Evolutionary conservation across 208 protist genomes (phyloP).

Genomic region (Endotrypanum monterogeii): DNA sequence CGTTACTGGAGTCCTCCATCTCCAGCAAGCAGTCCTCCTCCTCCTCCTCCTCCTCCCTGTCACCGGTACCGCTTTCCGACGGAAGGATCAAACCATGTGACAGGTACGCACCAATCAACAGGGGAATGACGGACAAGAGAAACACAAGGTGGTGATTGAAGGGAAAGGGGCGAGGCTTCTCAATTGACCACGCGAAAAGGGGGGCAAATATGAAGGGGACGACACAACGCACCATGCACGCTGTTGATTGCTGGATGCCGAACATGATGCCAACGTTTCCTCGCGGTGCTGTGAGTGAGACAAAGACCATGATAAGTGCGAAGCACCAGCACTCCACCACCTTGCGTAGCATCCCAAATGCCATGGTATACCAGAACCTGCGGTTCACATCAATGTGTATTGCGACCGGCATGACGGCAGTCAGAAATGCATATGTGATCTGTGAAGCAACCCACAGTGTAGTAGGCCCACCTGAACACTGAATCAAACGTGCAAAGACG

Average conservation of each 20-base stretch:
- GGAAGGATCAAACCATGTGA: slow-evolving; percentile 14
- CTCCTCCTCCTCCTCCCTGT: slow-evolving; percentile 9
- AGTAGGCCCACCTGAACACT: slow-evolving; percentile 31
- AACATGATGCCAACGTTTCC: slow-evolving; percentile 73
- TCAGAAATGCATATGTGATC: slow-evolving; percentile 29
- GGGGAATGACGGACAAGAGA: slow-evolving; percentile 51
- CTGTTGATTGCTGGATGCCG: slow-evolving; percentile 72
- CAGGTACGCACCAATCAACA: slow-evolving; percentile 37
- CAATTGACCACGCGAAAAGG: slow-evolving; percentile 84
- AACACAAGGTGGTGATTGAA: slow-evolving; percentile 81
- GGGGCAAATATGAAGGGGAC: slow-evolving; percentile 67
- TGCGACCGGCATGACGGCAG: slow-evolving; percentile 37
- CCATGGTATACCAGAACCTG: slow-evolving; percentile 50
- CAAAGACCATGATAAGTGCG: slow-evolving; percentile 59
- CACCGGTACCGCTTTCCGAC: slow-evolving; percentile 8
- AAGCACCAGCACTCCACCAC: slow-evolving; percentile 63
- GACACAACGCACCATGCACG: slow-evolving; percentile 60
- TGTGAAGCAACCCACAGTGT: slow-evolving; percentile 49
- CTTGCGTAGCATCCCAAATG: slow-evolving; percentile 50
- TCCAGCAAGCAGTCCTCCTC: neutral
- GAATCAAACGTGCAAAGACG: slow-evolving; percentile 37
- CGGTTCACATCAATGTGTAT: slow-evolving; percentile 17
- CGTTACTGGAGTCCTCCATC: slow-evolving; percentile 2
- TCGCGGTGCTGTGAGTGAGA: slow-evolving; percentile 57
- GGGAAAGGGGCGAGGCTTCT: slow-evolving; percentile 38